phyloP scores from a whole-genome alignment of 1,284 basidiomycete genomes.

The Boletus austroedulis region DNA sequence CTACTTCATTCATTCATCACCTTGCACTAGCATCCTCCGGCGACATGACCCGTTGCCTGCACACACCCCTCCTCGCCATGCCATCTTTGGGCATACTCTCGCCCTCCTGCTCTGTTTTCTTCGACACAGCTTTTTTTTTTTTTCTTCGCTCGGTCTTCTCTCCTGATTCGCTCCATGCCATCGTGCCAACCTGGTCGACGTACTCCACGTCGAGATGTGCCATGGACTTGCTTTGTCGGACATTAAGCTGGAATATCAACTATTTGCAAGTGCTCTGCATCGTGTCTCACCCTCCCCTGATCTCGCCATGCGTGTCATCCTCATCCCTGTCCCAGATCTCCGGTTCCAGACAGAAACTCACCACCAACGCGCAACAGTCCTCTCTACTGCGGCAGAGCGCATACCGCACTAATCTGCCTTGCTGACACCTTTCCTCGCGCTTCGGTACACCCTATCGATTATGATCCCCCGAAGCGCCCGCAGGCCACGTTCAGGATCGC shows the following conservation, averaged over 20 bases:
- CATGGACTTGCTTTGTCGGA: constrained; percentile 13
- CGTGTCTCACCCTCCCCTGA: constrained; percentile 11
- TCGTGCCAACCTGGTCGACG: background rate
- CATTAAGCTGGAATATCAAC: constrained; percentile 23
- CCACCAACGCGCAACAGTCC: constrained; percentile 4
- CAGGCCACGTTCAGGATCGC: constrained; percentile 17
- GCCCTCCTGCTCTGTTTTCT: background rate
- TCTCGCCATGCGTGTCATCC: constrained; percentile 15
- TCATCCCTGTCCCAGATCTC: constrained; percentile 17
- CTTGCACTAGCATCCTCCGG: background rate
- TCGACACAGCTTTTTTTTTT: background rate
- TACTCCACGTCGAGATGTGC: background rate
- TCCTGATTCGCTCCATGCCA: constrained; percentile 10
- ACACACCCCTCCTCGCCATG: background rate
- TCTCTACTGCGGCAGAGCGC: constrained; percentile 25
- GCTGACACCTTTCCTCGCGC: constrained; percentile 2
- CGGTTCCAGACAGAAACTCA: constrained; percentile 14
- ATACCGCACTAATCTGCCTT: constrained; percentile 5
- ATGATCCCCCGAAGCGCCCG: constrained; percentile 22
- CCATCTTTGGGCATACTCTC: background rate
- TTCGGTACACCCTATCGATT: constrained; percentile 9
- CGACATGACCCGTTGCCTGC: background rate
- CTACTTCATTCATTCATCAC: background rate
- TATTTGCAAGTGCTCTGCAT: constrained; percentile 1
- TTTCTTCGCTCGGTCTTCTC: constrained; percentile 11